Conservation (phyloP, 352 stramenopile species). For the Phytophthora pseudosyringae region DNA sequence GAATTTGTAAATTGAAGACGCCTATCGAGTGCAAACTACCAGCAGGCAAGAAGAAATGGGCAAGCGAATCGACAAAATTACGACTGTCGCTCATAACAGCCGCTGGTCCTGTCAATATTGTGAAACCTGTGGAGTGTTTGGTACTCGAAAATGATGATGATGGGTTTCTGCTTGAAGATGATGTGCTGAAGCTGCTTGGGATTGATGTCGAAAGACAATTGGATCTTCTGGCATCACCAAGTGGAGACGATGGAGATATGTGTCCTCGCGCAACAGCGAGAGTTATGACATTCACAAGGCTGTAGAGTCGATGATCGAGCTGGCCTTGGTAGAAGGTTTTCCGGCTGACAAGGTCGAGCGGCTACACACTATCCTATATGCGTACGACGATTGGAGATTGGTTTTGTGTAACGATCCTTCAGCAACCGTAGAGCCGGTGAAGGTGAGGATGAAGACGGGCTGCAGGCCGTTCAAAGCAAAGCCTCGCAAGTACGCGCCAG, state of each 20-base stretch:
- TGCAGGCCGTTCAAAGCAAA: background rate
- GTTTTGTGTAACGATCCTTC: constrained; percentile 17
- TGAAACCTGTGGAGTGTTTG: constrained; percentile 13
- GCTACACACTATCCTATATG: constrained; percentile 8
- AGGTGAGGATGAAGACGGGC: background rate
- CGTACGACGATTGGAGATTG: constrained; percentile 13
- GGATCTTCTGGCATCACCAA: constrained; percentile 12
- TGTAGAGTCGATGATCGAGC: constrained; percentile 13
- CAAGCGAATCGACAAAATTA: background rate
- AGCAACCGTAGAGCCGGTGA: constrained; percentile 18
- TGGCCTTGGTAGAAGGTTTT: constrained; percentile 12
- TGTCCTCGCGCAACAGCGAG: background rate
- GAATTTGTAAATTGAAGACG: background rate
- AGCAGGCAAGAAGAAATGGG: constrained; percentile 9
- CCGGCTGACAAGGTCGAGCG: constrained; percentile 9
- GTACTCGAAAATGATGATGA: constrained; percentile 12
- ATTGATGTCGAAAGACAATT: constrained; percentile 21
- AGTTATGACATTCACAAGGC: background rate
- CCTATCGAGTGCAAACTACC: constrained; percentile 17
- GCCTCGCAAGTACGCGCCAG: background rate
- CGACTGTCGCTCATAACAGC: constrained; percentile 7
- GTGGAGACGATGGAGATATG: constrained; percentile 5
- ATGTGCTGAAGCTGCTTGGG: constrained; percentile 10
- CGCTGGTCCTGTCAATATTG: constrained; percentile 16
- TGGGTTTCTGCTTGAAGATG: constrained; percentile 23